Evolutionary conservation across 1,284 basidiomycete genomes (phyloP).

Genomic region (Coniophora puteana): DNA sequence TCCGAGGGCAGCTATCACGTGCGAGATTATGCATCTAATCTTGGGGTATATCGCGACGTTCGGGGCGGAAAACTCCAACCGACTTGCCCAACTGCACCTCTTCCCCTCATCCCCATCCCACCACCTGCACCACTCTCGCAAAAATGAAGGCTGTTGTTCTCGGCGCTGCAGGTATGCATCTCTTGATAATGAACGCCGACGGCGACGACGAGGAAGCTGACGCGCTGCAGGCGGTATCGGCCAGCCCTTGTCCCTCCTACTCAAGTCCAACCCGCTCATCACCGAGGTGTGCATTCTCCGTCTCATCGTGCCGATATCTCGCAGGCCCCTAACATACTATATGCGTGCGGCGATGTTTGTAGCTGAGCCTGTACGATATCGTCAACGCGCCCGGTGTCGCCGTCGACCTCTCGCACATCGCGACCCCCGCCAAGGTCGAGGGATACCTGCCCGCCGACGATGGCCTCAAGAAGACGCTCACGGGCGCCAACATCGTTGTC

Average conservation of each 20-base stretch:
- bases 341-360: slow-evolving; percentile 1
- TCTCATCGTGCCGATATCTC: not conserved
- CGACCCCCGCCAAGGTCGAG: slow-evolving; percentile 74
- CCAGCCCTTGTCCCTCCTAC: slow-evolving; percentile 87
- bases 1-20: too few relatives aligned
- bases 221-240: slow-evolving; percentile 73
- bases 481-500: slow-evolving; percentile 86
- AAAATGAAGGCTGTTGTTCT: slow-evolving; percentile 95
- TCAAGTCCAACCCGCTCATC: slow-evolving; percentile 84
- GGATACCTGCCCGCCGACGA: slow-evolving; percentile 74
- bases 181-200: not conserved
- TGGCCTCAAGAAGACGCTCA: slow-evolving; percentile 81
- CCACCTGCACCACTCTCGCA: slow-evolving; percentile 10
- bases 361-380: slow-evolving; percentile 94
- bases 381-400: slow-evolving; percentile 96
- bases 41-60: too few relatives aligned
- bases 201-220: slow-evolving; percentile 7
- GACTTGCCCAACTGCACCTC: too few relatives aligned
- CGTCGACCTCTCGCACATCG: slow-evolving; percentile 89
- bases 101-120: not conserved
- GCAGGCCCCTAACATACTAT: too few relatives aligned
- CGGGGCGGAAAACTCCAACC: too few relatives aligned
- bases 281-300: slow-evolving; percentile 51
- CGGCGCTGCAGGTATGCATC: slow-evolving; percentile 75
- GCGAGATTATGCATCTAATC: too few relatives aligned